Conservation (phyloP, 2,329 filamentous ascomycete genomes). For the Clarireedia monteithiana region DNA sequence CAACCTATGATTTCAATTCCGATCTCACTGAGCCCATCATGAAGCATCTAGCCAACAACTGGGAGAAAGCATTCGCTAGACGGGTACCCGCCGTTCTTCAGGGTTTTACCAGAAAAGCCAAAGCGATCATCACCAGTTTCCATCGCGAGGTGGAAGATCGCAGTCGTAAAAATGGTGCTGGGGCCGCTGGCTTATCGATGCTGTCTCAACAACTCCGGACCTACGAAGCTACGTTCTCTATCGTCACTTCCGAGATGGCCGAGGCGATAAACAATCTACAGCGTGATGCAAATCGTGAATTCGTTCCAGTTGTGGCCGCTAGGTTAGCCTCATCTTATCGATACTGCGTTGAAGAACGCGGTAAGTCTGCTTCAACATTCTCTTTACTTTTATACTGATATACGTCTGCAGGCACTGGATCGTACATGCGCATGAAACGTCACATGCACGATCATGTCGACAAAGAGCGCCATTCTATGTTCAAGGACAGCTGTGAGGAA, state of each 20-base stretch:
- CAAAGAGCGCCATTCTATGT: slow-evolving; percentile 38
- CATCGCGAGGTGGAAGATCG: slow-evolving; percentile 36
- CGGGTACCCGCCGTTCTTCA: slow-evolving; percentile 35
- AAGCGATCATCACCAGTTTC: slow-evolving; percentile 32
- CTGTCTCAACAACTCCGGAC: slow-evolving; percentile 35
- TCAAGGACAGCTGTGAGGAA: slow-evolving; percentile 35
- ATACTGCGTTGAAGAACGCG: slow-evolving; percentile 36
- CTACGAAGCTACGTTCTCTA: slow-evolving; percentile 35
- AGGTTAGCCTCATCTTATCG: slow-evolving; percentile 41
- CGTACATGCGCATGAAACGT: slow-evolving; percentile 43
- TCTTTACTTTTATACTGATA: neutral
- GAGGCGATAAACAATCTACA: slow-evolving; percentile 37
- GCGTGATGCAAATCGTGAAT: slow-evolving; percentile 45
- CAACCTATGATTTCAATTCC: neutral
- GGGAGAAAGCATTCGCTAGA: slow-evolving; percentile 32
- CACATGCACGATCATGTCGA: slow-evolving; percentile 40
- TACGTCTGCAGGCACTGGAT: slow-evolving; percentile 32
- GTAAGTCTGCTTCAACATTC: slow-evolving; percentile 18
- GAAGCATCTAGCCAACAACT: slow-evolving; percentile 17
- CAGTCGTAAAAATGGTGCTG: slow-evolving; percentile 32
- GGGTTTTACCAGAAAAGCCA: slow-evolving; percentile 29
- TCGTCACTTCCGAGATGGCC: slow-evolving; percentile 29
- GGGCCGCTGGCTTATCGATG: slow-evolving; percentile 33
- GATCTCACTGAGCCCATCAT: slow-evolving; percentile 15
- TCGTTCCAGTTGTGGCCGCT: slow-evolving; percentile 39